Evolutionary conservation across 1,284 basidiomycete genomes (phyloP).

Genomic region (Malassezia psittaci): DNA sequence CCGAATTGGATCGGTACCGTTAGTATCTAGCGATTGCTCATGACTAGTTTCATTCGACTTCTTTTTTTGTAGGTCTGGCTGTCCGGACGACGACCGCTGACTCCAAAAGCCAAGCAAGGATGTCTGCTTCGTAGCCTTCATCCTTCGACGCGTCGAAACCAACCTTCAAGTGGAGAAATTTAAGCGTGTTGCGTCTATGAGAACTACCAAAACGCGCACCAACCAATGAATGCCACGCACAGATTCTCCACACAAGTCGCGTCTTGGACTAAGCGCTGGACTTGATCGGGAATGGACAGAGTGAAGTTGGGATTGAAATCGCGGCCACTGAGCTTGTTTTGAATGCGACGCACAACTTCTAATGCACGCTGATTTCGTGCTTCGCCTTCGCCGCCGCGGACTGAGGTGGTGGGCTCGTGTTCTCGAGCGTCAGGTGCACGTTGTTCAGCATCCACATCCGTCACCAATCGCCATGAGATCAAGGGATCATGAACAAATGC

Average conservation of each 20-base stretch:
- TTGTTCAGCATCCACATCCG: constrained; percentile 25
- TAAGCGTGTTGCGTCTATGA: neutral
- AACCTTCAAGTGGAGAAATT: neutral
- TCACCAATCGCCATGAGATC: constrained; percentile 53
- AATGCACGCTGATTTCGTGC: constrained; percentile 38
- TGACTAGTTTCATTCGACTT: too few species aligned
- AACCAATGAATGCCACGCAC: constrained; percentile 43
- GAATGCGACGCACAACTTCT: constrained; percentile 43
- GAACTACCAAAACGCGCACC: constrained; percentile 40
- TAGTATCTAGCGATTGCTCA: too few species aligned
- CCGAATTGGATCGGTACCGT: neutral
- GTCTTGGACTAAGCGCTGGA: constrained; percentile 39
- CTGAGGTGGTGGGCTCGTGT: constrained; percentile 19
- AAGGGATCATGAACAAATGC: constrained; percentile 60
- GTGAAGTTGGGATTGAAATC: constrained; percentile 37
- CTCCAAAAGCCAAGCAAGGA: constrained; percentile 16
- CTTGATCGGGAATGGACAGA: constrained; percentile 33
- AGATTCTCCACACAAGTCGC: constrained; percentile 43
- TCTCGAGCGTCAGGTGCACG: constrained; percentile 39
- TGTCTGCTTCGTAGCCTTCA: constrained; percentile 16
- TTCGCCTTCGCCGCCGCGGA: constrained; percentile 22
- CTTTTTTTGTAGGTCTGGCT: neutral
- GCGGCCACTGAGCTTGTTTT: constrained; percentile 42
- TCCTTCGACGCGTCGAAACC: constrained; percentile 5
- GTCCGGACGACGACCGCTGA: neutral